A percentile compares a stretch with the other conserved stretches of the same genome.
phyloP scores from a whole-genome alignment of 768 basidiomycete species.

The Lactarius sp. region DNA sequence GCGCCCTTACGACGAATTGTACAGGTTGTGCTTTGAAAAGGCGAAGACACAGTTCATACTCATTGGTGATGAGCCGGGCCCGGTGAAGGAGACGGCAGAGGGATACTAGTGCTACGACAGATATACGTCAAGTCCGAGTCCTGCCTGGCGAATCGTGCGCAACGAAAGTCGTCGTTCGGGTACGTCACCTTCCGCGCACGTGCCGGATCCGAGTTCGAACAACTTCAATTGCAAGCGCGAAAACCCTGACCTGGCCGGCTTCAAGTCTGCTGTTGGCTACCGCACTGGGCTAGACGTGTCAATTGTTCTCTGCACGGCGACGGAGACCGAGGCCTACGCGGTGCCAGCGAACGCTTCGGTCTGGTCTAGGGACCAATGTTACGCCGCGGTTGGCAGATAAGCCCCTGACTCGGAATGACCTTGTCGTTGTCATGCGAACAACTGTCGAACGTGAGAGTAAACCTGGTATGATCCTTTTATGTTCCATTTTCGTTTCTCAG shows the following conservation, averaged over 20 bases:
- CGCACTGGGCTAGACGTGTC: conserved; percentile 65
- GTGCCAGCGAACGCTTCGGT: conserved; percentile 28
- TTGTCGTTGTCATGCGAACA: conserved; percentile 44
- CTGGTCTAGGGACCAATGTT: conserved; percentile 29
- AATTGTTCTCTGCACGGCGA: conserved; percentile 28
- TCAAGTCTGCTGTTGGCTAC: conserved; percentile 77
- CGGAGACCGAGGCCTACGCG: conserved; percentile 3
- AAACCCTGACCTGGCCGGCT: conserved; percentile 50
- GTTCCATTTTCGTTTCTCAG: neutral
- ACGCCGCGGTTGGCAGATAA: conserved; percentile 56
- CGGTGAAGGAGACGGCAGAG: conserved; percentile 44
- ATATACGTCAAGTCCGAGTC: conserved; percentile 45
- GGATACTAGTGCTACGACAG: conserved; percentile 57
- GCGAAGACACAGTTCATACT: conserved; percentile 64
- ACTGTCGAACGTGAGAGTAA: conserved; percentile 48
- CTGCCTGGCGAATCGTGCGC: conserved; percentile 58
- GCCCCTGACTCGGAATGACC: conserved; percentile 49
- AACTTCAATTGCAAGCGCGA: conserved; percentile 30
- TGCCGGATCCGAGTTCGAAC: neutral
- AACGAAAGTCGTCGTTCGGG: conserved; percentile 72
- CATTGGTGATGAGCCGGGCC: conserved; percentile 71
- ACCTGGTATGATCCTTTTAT: conserved; percentile 43
- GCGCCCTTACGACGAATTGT: conserved; percentile 53
- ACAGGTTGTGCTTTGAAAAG: conserved; percentile 47
- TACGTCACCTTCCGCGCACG: conserved; percentile 28